phyloP scores from a whole-genome alignment of 2,329 filamentous ascomycete genomes.

The Penicillium hordei region DNA sequence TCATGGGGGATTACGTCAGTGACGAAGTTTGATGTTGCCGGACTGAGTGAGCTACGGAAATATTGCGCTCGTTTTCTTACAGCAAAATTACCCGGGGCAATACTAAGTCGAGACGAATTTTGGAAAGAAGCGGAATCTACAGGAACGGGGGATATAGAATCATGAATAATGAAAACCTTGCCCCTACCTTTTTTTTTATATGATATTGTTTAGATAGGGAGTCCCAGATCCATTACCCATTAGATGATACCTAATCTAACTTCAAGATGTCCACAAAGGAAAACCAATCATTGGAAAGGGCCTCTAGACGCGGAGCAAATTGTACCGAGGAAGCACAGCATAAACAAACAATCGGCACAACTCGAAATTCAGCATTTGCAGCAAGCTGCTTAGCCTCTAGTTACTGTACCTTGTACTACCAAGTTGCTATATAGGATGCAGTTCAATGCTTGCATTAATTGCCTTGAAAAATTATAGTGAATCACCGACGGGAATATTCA shows the following conservation, averaged over 20 bases:
- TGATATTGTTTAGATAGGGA: neutral
- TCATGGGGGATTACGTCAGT: neutral
- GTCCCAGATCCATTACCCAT: neutral
- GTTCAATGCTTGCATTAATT: no score
- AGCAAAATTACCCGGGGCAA: neutral
- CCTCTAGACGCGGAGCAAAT: no score
- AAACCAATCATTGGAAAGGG: no score
- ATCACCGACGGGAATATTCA: no score
- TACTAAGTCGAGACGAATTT: neutral
- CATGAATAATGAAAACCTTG: neutral
- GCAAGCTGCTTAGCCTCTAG: no score
- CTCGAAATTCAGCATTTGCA: no score
- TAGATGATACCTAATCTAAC: neutral
- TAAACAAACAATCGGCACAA: no score
- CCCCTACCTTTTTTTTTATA: neutral
- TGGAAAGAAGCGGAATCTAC: neutral
- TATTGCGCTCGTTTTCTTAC: neutral
- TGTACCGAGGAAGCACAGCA: no score
- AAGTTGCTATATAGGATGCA: no score
- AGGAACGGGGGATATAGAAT: neutral
- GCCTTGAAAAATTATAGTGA: no score
- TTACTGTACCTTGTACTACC: no score
- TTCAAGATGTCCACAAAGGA: no score
- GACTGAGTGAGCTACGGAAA: neutral
- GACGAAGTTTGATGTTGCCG: neutral